Evolutionary conservation across 2,329 filamentous ascomycete species (phyloP).

Genomic region (Colletotrichum tofieldiae): DNA sequence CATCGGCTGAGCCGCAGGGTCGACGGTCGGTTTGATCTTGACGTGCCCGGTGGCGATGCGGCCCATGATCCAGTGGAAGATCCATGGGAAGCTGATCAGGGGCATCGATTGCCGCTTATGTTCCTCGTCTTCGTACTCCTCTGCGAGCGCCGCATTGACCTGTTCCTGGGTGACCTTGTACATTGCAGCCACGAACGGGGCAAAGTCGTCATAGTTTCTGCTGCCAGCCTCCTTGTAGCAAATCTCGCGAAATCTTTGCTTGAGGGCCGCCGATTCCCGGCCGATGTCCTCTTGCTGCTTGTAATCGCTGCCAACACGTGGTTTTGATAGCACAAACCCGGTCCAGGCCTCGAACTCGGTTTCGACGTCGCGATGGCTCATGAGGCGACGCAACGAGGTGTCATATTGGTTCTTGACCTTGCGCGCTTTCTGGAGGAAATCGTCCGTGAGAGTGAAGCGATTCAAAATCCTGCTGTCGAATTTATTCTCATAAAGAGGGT

Average conservation of each 20-base stretch:
- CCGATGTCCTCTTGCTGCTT: conserved; percentile 90
- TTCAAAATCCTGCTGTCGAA: conserved; percentile 85
- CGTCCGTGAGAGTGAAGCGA: conserved; percentile 68
- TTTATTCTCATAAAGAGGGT: conserved; percentile 77
- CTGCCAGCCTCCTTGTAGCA: conserved; percentile 78
- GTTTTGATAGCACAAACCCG: conserved; percentile 84
- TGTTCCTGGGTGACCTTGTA: conserved; percentile 87
- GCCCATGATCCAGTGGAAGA: conserved; percentile 82
- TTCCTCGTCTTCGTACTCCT: conserved; percentile 56
- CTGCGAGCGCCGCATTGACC: conserved; percentile 70
- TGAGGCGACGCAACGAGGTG: conserved; percentile 80
- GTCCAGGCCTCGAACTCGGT: conserved; percentile 96
- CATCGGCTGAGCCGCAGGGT: conserved; percentile 21
- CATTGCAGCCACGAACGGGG: conserved; percentile 87
- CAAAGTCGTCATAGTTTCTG: conserved; percentile 73
- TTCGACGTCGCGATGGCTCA: conserved; percentile 86
- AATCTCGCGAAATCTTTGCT: conserved; percentile 76
- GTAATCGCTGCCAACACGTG: conserved; percentile 82
- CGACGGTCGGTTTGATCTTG: conserved; percentile 26
- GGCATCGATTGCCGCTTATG: conserved; percentile 70
- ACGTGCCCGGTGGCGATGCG: conserved; percentile 69
- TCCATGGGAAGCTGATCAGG: conserved; percentile 94
- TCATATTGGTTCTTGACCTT: conserved; percentile 86
- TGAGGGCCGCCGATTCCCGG: conserved; percentile 75
- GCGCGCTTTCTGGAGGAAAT: conserved; percentile 72